Evolutionary conservation across 192 early-diverging fungal genomes (phyloP).

Genomic region (Bifiguratus adelaidae): DNA sequence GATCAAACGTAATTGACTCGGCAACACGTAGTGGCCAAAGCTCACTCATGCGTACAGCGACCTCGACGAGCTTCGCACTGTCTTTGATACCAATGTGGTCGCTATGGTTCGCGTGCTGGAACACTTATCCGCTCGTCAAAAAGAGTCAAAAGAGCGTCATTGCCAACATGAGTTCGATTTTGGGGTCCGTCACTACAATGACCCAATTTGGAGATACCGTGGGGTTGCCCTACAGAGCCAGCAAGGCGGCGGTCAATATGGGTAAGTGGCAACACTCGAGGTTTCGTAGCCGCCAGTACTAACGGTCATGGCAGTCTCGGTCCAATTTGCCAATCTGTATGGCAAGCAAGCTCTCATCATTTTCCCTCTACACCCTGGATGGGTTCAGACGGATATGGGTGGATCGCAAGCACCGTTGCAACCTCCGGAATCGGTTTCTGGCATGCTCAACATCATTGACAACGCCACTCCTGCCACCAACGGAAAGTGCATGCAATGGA

Average conservation of each 20-base stretch:
- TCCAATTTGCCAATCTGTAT: no score
- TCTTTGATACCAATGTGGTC: constrained; percentile 17
- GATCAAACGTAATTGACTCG: background rate
- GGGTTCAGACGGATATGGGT: constrained; percentile 9
- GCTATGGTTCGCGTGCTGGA: constrained; percentile 3
- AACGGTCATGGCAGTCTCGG: background rate
- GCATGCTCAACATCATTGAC: constrained; percentile 5
- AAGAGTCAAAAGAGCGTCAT: constrained; percentile 8
- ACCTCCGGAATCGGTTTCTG: constrained; percentile 1
- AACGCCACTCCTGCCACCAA: background rate
- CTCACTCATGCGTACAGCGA: constrained; percentile 1
- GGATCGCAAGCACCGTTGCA: constrained; percentile 1
- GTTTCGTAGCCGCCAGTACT: background rate
- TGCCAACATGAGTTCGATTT: constrained; percentile 15
- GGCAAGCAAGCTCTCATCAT: no score
- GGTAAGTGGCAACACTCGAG: background rate
- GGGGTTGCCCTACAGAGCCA: constrained; percentile 13
- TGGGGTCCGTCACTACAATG: constrained; percentile 7
- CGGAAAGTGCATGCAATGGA: constrained; percentile 3
- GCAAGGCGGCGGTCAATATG: constrained; percentile 15
- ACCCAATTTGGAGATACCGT: background rate
- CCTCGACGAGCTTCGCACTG: background rate
- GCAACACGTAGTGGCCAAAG: background rate
- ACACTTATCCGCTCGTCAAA: constrained; percentile 2
- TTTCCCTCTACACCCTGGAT: background rate